Evolutionary conservation across 306 rosid species (phyloP).

Genomic region (Vicia sativa): DNA sequence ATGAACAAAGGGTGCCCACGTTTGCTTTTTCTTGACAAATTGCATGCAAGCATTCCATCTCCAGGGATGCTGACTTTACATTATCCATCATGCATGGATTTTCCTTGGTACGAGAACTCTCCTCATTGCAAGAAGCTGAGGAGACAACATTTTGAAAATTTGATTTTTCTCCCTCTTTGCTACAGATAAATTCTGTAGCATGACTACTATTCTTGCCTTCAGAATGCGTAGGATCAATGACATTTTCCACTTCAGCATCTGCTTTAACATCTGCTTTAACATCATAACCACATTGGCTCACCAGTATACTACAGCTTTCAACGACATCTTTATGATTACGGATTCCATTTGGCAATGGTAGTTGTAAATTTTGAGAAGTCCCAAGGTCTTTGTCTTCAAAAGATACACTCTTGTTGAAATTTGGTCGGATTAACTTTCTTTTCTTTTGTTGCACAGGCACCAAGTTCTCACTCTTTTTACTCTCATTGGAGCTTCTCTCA

Average conservation of each 20-base stretch:
- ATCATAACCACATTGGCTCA: constrained; percentile 30
- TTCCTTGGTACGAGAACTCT: not conserved
- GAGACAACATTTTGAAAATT: not conserved
- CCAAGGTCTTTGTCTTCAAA: constrained; percentile 28
- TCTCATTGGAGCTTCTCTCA: constrained; percentile 34
- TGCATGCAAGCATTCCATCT: not conserved
- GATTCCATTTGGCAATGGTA: constrained; percentile 38
- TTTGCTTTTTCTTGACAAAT: not conserved
- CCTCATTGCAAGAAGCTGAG: not conserved
- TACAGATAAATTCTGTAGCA: constrained; percentile 31
- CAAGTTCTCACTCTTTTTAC: constrained; percentile 30
- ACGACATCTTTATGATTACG: constrained; percentile 22
- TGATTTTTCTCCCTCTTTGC: constrained; percentile 20
- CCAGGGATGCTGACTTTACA: not conserved
- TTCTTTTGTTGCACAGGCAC: constrained; percentile 44
- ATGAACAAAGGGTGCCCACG: not conserved
- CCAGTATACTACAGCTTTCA: constrained; percentile 39
- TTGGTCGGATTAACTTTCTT: constrained; percentile 69
- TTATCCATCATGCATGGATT: not conserved
- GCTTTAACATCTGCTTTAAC: constrained; percentile 26
- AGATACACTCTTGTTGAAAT: constrained; percentile 44
- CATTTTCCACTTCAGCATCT: constrained; percentile 21
- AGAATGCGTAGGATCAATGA: constrained; percentile 1
- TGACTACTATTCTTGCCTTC: constrained; percentile 32
- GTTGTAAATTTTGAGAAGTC: constrained; percentile 35